Evolutionary conservation across 768 basidiomycete species (phyloP).

Genomic region (Clitopilus hobsonii): DNA sequence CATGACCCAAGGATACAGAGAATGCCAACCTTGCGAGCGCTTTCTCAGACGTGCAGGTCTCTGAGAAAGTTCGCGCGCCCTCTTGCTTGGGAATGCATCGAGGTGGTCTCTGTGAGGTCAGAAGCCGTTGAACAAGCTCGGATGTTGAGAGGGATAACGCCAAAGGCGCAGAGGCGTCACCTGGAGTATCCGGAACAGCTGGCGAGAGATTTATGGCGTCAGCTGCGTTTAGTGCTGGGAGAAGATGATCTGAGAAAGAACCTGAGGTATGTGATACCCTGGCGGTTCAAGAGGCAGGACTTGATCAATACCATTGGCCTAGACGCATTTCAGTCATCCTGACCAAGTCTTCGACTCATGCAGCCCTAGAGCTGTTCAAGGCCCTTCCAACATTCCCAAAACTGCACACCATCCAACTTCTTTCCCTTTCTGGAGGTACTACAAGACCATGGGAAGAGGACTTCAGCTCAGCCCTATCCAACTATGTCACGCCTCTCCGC

Average conservation of each 20-base stretch:
- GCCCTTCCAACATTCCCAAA: background rate
- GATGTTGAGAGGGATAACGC: background rate
- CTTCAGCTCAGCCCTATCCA: background rate
- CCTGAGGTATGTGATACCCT: background rate
- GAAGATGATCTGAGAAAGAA: background rate
- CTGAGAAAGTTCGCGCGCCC: background rate
- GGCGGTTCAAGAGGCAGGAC: background rate
- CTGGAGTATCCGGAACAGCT: background rate
- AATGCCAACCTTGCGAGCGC: background rate
- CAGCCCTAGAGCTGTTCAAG: background rate
- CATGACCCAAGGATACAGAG: background rate
- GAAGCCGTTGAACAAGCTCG: background rate
- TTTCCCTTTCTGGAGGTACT: background rate
- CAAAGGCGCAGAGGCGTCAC: background rate
- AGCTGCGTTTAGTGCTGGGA: background rate
- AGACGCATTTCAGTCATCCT: background rate
- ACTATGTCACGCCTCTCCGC: background rate
- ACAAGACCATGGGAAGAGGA: background rate
- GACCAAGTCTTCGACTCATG: background rate
- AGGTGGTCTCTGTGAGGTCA: background rate
- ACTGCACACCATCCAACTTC: background rate
- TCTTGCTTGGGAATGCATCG: background rate
- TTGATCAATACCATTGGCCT: background rate
- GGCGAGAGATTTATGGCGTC: background rate
- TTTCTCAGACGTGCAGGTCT: background rate